Base-by-base conservation (phyloP, 2,329 filamentous ascomycete species). In the Macrophomina tecta region DNA sequence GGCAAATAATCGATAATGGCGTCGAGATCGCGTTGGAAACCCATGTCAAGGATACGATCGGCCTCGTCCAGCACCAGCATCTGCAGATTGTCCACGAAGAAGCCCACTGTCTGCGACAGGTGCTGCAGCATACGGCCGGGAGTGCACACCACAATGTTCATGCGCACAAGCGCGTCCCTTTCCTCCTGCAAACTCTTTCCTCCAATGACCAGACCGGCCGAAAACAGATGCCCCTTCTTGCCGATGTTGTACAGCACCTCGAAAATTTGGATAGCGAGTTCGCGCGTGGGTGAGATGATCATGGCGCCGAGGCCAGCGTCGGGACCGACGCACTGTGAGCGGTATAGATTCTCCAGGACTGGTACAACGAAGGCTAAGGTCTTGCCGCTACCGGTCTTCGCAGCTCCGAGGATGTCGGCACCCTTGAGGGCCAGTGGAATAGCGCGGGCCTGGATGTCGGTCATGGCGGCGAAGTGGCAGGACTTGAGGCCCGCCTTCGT, bases 131-230 rank as follows among this genome's bases (percentile, higher is more conserved):
- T 97, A 42, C 95, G 88, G 1, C 95, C 95, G 0, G 95, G 95
- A 1, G 95, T 99, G 74, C 94, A 97, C 9, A 99, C 93, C 32
- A 99, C 82, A 56, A 99, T 98, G 76, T 98, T 99, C 94, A 99
- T 98, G 70, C 93, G 88, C 3, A 88, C 87, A 68, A 99, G 77
- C 40, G 94, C 87, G 72, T 96, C 92, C 30, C 92, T 89, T 80
- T 99, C 90, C 75, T 97, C 94, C 75, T 91, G 90, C 73, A 97
- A 76, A 76, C 87, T 94, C 84, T 97, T 97, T 48, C 95, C 95
- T 48, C 95, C 95, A 73, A 98, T 98, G 9, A 99, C 88, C 73
- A 98, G 80, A 0, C 95, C 95, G 0, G 95, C 95, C 0, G 94
- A 97, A 77, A 98, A 97, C 68, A 88, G 85, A 78, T 99, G 94